Base-by-base conservation (phyloP, 805 yeast species). In the Ogataea wickerhamii region DNA sequence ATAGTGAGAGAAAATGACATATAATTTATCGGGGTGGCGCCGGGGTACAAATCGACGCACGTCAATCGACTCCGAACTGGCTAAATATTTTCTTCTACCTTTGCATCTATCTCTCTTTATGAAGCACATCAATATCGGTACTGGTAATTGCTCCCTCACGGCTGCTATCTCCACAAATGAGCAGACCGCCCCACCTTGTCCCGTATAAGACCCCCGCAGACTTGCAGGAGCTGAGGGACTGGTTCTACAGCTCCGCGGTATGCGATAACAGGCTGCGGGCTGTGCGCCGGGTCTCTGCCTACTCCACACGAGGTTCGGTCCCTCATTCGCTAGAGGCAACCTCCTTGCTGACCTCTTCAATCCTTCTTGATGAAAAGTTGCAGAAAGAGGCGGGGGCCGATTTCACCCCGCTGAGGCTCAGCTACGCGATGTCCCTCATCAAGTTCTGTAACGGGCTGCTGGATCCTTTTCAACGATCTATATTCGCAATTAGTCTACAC, bases 401-500 rank as follows among this genome's bases (percentile, higher is more conserved):
- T 34, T 48, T 63, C 13, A 55, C 56, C 33, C 45, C 66, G 0
- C 51, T 76, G 2, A 71, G 77, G 43, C 51, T 79, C 44, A 67
- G 80, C 4, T 85, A 84, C 55, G 65, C 88, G 0, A 80, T 84
- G 85, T 76, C 87, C 0, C 52, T 89, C 10, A 80, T 87, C 19
- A 67, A 94, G 41, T 87, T 91, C 63, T 97, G 93, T 18, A 93
- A 93, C 60, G 98, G 97, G 2, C 60, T 87, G 3, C 61, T 93
- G 25, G 98, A 93, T 58, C 93, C 95, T 0, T 73, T 73, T 34
- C 98, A 93, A 60, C 85, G 80, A 50, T 76, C 88, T 1, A 74
- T 71, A 30, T 81, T 65, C 55, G 96, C 96, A 0, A 74, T 83
- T 12, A 89, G 97, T 5, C 63, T 93, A 49, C 82, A 83, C 45